Base-by-base conservation (phyloP, 331 rosid genomes). In the Pyrus hybrid region DNA sequence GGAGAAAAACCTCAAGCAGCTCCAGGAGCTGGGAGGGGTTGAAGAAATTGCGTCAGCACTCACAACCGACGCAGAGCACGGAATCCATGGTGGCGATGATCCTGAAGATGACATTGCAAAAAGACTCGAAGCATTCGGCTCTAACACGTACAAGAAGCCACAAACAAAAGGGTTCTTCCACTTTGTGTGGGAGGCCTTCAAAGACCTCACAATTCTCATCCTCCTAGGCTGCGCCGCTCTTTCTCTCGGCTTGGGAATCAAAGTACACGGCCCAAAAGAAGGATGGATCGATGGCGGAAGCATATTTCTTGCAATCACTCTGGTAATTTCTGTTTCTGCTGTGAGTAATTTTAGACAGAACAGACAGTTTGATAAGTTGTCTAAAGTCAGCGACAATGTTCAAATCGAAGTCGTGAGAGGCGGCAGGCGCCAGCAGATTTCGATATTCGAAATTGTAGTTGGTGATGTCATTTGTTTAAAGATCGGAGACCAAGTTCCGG, bases 251-350 rank as follows among this genome's bases (percentile, higher is more conserved):
- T 80, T 85, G 6, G 85, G 85, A 71, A 80, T 83, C 65, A 77
- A 75, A 21, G 76, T 74, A 13, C 23, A 80, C 5, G 85, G 89
- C 14, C 47, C 78, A 1, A 75, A 86, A 23, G 86, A 81, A 32
- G 86, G 86, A 1, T 85, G 83, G 88, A 75, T 76, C 6, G 84
- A 82, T 6, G 86, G 88, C 0, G 86, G 80, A 47, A 85, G 88
- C 78, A 82, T 85, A 7, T 78, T 83, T 23, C 8, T 83, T 7
- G 87, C 83, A 4, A 68, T 86, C 18, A 49, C 83, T 45, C 63
- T 86, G 13, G 77, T 81, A 5, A 54, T 83, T 49, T 69, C 45
- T 7, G 60, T 83, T 0, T 77, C 82, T 11, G 41, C 84, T 9
- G 22, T 56, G 0, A 81, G 83, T 13, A 66, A 78, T 4, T 54